Evolutionary conservation across 2,329 filamentous ascomycete genomes (phyloP).

Genomic region (Xylaria sp.): DNA sequence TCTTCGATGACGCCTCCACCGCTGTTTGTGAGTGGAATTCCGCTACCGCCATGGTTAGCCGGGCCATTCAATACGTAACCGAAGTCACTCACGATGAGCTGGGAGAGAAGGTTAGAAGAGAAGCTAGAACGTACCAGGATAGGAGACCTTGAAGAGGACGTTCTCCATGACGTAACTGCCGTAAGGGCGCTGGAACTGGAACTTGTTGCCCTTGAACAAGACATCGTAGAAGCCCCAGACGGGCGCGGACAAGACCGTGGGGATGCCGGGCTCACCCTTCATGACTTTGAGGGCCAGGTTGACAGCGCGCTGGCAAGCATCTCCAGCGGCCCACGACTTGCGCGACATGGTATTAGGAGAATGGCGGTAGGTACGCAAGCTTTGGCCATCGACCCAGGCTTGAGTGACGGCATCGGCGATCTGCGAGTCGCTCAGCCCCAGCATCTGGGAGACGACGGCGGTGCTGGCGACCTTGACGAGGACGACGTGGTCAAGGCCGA

Average conservation of each 20-base stretch:
- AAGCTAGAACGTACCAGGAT: constrained; percentile 76
- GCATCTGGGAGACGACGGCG: constrained; percentile 93
- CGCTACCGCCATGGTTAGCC: constrained; percentile 51
- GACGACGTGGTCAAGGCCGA: constrained; percentile 96
- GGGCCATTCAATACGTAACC: background rate
- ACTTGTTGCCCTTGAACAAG: constrained; percentile 93
- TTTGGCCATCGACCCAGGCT: constrained; percentile 96
- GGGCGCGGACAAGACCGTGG: constrained; percentile 89
- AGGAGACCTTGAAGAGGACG: constrained; percentile 99
- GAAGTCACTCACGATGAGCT: background rate
- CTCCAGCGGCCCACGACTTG: constrained; percentile 98
- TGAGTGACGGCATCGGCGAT: constrained; percentile 95
- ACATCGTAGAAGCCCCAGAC: constrained; percentile 99
- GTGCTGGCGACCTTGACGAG: constrained; percentile 97
- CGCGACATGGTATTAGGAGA: constrained; percentile 99
- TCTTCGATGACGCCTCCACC: constrained; percentile 89
- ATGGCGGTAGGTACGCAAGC: constrained; percentile 95
- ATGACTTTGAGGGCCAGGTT: constrained; percentile 89
- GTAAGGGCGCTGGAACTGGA: constrained; percentile 94
- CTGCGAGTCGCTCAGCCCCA: constrained; percentile 86
- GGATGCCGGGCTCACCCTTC: constrained; percentile 88
- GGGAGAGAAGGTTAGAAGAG: background rate
- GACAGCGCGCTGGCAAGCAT: constrained; percentile 94
- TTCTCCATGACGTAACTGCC: constrained; percentile 99
- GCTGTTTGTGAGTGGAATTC: constrained; percentile 99